Evolutionary conservation across 1,139 yeast species (phyloP), one percentile per base, ranked within the genome.

Genomic region (Debaryomyces udenii): DNA sequence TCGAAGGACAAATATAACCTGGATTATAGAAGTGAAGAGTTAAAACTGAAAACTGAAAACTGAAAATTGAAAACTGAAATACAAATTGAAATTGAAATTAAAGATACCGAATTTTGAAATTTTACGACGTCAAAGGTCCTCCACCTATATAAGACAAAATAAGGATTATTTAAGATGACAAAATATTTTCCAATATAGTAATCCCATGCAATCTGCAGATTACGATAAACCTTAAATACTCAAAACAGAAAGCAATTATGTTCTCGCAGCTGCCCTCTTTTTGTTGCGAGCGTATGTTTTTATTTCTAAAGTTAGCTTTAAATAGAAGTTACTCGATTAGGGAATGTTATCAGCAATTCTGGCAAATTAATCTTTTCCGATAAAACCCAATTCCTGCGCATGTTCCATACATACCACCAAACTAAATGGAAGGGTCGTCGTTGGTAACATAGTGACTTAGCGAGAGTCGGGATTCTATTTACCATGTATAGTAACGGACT

Each of bases 321-420:
- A 34, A 26, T 26, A 27, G 35, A 32, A 27, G 29, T 34, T 40
- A 9, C 43, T 35, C 6, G 9, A 37, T 33, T 37, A 11, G 38
- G 40, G 24, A 26, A 30, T 14, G 39, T 7, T 20, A 35, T 36
- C 18, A 34, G 37, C 37, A 34, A 34, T 34, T 24, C 9, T 10
- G 11, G 11, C 9, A 14, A 16, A 10, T 13, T 5, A 16, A 24
- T n/a, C 14, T n/a, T 26, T n/a, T 10, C 28, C 28, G 28, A 11
- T 10, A n/a, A 6, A n/a, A n/a, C 14, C 28, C 28, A 11, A 26
- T 6, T 26, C 9, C 14, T 26, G 6, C 28, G 28, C 28, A 10
- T 26, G 28, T 26, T 26, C 28, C 28, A 26, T 6, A 26, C 28
- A 26, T 26, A 26, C 4, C 9, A 11, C 24, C 28, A 26, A 10